Base-by-base conservation (phyloP, 2,329 filamentous ascomycete genomes). In the Setomelanomma holmii region DNA sequence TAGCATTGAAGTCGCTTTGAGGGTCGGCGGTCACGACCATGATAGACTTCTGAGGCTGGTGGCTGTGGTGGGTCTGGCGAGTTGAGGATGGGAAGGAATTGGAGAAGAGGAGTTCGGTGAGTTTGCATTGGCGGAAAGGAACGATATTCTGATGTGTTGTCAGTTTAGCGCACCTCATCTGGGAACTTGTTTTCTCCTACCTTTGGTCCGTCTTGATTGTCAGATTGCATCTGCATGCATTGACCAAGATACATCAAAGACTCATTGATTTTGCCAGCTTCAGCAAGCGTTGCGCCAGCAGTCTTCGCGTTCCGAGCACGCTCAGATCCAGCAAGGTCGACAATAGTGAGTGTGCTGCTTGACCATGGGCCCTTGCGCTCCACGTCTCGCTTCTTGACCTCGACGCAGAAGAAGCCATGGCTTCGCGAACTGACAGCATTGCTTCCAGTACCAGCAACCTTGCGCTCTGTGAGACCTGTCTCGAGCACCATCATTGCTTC, bases 21-120 rank as follows among this genome's bases (percentile, higher is more conserved):
- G 95, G 91, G 67, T 99, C 93, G 3, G 93, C 95, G 0, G 93
- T 96, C 14, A 98, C 93, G 50, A 99, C 89, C 93, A 99, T 98
- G 65, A 96, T 86, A 1, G 89, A 93, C 67, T 89, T 93, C 71
- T 98, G 95, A 0, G 91, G 89, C 21, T 70, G 61, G 49, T 73
- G 72, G 53, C 74, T 72, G 40, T 72, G 72, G 60, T 80, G 54
- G 47, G 78, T 14, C 75, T 78, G 70, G 51, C 82, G 78, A 33
- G 80, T 75, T 39, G 66, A 64, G 66, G 78, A 67, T 45, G 81
- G 69, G 63, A 80, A 80, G 24, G 76, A 79, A 67, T 82, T 82
- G 48, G 76, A 79, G 71, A 82, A 82, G 53, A 82, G 76, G 5
- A 81, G 72, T 55, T 82, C 80, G 20, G 80, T 82, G 48, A 82